Conservation (phyloP, 2,329 filamentous ascomycete genomes). For the Teratosphaeria zuluensis region DNA sequence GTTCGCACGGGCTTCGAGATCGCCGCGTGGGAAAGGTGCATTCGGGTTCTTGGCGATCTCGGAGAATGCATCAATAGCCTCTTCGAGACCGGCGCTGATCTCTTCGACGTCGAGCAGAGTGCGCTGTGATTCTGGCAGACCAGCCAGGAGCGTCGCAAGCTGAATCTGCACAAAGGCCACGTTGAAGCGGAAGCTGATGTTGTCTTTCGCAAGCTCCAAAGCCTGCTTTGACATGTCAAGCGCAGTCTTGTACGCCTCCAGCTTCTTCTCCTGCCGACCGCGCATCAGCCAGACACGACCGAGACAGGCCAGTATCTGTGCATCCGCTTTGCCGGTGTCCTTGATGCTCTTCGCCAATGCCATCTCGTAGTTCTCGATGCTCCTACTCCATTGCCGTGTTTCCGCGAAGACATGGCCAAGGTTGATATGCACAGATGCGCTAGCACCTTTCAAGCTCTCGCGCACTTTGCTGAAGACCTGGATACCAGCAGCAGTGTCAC, state of each 20-base stretch:
- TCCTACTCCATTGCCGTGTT: conserved; percentile 78
- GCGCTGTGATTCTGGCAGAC: conserved; percentile 64
- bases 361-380: conserved; percentile 87
- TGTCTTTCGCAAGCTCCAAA: conserved; percentile 57
- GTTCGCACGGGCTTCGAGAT: conserved; percentile 89
- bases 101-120: conserved; percentile 71
- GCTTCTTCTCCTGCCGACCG: conserved; percentile 58
- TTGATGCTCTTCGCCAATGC: conserved; percentile 71
- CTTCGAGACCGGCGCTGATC: conserved; percentile 69
- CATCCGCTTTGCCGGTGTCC: conserved; percentile 45
- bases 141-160: conserved; percentile 71
- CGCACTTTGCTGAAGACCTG: conserved; percentile 83
- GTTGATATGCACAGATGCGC: conserved; percentile 81
- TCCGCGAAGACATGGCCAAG: conserved; percentile 89
- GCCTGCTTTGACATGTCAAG: conserved; percentile 59
- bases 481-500: conserved; percentile 72
- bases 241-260: conserved; percentile 53
- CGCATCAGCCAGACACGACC: conserved; percentile 80
- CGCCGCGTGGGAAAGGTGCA: conserved; percentile 79
- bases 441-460: conserved; percentile 60
- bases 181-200: conserved; percentile 91
- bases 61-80: conserved; percentile 64
- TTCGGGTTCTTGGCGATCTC: conserved; percentile 51
- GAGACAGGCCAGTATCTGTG: conserved; percentile 72
- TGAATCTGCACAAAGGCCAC: conserved; percentile 96